Evolutionary conservation across 306 rosid species (phyloP).

Genomic region (Lotus japonicus): DNA sequence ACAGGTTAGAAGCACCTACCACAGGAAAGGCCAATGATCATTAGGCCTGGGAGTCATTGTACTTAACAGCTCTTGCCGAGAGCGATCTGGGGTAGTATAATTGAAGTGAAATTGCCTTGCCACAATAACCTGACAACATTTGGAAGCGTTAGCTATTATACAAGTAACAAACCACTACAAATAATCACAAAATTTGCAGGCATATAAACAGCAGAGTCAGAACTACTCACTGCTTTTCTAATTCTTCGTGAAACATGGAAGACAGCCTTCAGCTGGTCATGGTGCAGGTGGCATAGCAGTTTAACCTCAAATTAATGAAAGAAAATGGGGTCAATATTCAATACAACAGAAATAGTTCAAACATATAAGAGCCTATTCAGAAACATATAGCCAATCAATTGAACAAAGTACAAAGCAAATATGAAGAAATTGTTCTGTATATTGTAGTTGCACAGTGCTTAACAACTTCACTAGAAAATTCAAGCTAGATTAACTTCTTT

Average conservation of each 20-base stretch:
- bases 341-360: neutral
- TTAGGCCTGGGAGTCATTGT: constrained; percentile 65
- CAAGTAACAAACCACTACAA: neutral
- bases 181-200: neutral
- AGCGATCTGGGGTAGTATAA: constrained; percentile 90
- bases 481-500: neutral
- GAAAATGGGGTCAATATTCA: constrained; percentile 28
- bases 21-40: constrained; percentile 78
- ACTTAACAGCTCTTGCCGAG: constrained; percentile 69
- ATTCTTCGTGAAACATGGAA: constrained; percentile 84
- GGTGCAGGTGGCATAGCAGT: constrained; percentile 81
- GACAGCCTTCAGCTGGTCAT: constrained; percentile 85
- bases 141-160: constrained; percentile 1
- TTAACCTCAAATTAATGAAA: constrained; percentile 53
- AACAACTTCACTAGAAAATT: neutral
- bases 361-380: neutral
- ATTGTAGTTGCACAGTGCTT: neutral
- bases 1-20: constrained; percentile 29
- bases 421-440: neutral
- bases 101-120: constrained; percentile 91
- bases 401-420: constrained; percentile 2
- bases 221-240: constrained; percentile 88
- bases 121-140: constrained; percentile 44
- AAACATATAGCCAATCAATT: neutral
- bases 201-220: neutral